These are phyloP conservation scores for Acanthamoeba healyi DNA, from an alignment of 208 protist species.

Conservation along the genomic window DNA sequence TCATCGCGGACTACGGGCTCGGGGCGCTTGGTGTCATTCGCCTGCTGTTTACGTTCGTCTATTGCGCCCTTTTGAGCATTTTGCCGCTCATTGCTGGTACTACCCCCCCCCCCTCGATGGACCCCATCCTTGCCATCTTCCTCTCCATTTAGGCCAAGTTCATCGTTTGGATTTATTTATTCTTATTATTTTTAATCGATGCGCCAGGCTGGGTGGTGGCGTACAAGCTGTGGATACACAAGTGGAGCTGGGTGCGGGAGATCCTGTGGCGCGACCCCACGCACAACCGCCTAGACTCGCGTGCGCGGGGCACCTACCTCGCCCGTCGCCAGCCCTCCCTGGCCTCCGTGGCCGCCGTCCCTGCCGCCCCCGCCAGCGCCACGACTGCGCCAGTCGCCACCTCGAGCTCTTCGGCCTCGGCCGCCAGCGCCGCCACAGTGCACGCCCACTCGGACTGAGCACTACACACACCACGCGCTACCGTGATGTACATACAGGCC, in stretches of 20 bases:
- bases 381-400: too few species aligned
- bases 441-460: too few species aligned
- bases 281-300: not conserved
- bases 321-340: not conserved
- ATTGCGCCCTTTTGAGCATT: not conserved
- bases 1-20: not conserved
- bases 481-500: too few species aligned
- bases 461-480: too few species aligned
- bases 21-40: not conserved
- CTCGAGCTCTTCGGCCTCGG: too few species aligned
- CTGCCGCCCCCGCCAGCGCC: too few species aligned
- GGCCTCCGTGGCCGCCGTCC: not conserved
- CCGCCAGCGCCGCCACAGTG: too few species aligned
- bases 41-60: not conserved
- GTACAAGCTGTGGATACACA: not conserved
- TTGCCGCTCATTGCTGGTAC: not conserved
- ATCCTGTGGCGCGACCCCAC: not conserved
- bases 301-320: not conserved
- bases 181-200: not conserved
- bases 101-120: not conserved
- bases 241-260: constrained; percentile 25
- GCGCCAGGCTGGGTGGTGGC: not conserved
- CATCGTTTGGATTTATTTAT: not conserved
- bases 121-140: too few species aligned
- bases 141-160: too few species aligned